These are phyloP conservation scores for Kwoniella heveanensis DNA, from an alignment of 768 basidiomycete species.

Conservation along the genomic window DNA sequence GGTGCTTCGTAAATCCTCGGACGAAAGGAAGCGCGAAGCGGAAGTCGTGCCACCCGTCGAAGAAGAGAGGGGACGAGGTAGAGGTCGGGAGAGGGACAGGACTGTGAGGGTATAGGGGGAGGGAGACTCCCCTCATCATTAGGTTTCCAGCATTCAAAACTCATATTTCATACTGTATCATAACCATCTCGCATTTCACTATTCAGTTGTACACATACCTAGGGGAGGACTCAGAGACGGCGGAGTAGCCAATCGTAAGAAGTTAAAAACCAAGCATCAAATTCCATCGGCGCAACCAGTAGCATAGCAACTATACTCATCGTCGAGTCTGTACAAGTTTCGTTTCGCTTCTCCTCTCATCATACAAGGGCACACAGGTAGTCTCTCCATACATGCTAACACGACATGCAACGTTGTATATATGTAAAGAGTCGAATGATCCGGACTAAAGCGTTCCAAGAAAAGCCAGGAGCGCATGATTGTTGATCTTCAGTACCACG, in stretches of 20 bases:
- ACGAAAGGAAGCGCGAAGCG: slow-evolving; percentile 1
- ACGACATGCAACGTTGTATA: slow-evolving; percentile 20
- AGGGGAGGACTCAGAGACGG: no score
- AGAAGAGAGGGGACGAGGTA: slow-evolving; percentile 9
- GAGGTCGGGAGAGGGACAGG: slow-evolving; percentile 13
- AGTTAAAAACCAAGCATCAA: no score
- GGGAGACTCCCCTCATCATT: no score
- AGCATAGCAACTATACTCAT: no score
- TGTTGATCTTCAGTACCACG: not conserved
- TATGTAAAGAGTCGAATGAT: slow-evolving; percentile 5
- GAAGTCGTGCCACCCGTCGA: slow-evolving; percentile 2
- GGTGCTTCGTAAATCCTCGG: slow-evolving; percentile 5
- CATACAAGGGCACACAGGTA: slow-evolving; percentile 1
- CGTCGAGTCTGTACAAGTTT: no score
- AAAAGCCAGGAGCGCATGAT: no score
- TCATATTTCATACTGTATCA: slow-evolving; percentile 1
- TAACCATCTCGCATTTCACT: not conserved
- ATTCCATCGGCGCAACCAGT: no score
- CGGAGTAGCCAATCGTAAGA: slow-evolving; percentile 1
- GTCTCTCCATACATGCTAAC: not conserved
- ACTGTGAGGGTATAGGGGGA: slow-evolving; percentile 13
- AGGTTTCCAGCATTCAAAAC: not conserved
- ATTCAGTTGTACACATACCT: not conserved
- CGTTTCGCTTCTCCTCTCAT: not conserved
- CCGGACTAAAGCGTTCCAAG: no score